Evolutionary conservation across 352 stramenopile genomes (phyloP), one percentile per base, ranked within the genome.

Genomic region (Chrysophaeum taylorii): DNA sequence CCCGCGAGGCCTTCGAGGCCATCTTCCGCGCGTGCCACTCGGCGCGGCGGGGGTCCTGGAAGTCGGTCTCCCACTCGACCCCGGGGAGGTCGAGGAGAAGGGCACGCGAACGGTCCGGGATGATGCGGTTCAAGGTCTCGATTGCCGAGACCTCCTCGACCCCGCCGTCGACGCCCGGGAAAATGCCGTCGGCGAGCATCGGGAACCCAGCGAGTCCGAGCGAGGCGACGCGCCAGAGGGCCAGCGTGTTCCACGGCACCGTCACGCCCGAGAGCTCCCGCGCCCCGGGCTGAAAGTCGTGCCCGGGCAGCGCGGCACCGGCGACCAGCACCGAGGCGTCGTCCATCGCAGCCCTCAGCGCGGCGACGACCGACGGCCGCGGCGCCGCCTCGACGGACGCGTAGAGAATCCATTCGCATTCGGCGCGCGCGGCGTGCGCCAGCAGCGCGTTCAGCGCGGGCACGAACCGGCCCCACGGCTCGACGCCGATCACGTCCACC

Each of bases 181-280:
- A 76, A 7, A 95, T 74, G 5, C 89, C 89, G 35, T 96, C 90
- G 0, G 84, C 89, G 42, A 96, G 81, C 12, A 94, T 75, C 4
- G 86, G 81, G 76, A 96, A 96, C 27, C 91, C 91, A 18, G 93
- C 85, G 29, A 94, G 84, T 18, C 86, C 84, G 42, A 98, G 81
- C 71, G 91, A 89, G 31, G 71, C 25, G 16, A 97, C 68, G 70
- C 95, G 88, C 93, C 93, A 98, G 1, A 97, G 73, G 33, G 91
- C 92, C 0, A 96, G 81, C 35, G 93, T 98, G 79, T 98, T 97
- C 93, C 93, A 98, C 12, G 93, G 92, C 69, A 82, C 89, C 31
- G 92, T 96, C 64, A 86, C 72, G 12, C 92, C 92, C 50, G 80
- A 90, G 38, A 97, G 82, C 68, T 81, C 70, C 31, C 89, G 67